Percentiles rank a stretch among this genome's conserved stretches.
Evolutionary conservation across 345 rosid species (phyloP).

Genomic region (Limnanthes douglasii): DNA sequence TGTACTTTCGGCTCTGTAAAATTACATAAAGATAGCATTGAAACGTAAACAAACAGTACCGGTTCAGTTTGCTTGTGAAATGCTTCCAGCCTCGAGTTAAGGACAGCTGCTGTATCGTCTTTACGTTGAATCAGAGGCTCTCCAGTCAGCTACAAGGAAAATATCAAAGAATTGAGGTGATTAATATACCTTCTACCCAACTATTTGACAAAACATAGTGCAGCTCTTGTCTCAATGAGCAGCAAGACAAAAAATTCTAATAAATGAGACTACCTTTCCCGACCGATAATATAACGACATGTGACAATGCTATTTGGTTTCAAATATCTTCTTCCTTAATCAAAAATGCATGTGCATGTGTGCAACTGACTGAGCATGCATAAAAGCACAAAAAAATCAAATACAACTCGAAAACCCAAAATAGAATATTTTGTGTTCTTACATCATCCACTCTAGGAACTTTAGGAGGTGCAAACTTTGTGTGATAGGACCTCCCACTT

Average conservation of each 20-base stretch:
- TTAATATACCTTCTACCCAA: too few relatives aligned
- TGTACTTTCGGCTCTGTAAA: not conserved
- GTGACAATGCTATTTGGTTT: too few relatives aligned
- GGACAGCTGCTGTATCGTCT: conserved; percentile 74
- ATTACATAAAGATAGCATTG: not conserved
- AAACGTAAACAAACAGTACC: conserved; percentile 14
- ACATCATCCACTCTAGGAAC: conserved; percentile 66
- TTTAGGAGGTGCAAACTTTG: conserved; percentile 69
- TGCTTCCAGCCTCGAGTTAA: conserved; percentile 68
- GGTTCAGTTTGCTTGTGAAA: conserved; percentile 82
- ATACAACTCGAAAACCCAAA: too few relatives aligned
- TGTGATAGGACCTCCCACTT: conserved; percentile 83
- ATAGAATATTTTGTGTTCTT: too few relatives aligned
- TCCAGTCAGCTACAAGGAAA: conserved; percentile 51
- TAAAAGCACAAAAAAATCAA: too few relatives aligned
- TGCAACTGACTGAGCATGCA: too few relatives aligned
- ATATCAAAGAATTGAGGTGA: not conserved
- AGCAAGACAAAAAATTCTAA: not conserved
- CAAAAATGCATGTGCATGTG: too few relatives aligned
- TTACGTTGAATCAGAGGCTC: conserved; percentile 80
- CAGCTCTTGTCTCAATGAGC: not conserved
- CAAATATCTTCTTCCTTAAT: too few relatives aligned
- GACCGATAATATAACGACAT: too few relatives aligned
- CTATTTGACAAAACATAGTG: not conserved
- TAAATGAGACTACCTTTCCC: too few relatives aligned